Conservation (phyloP, 768 basidiomycete species). For the Phylloporus scabripes region DNA sequence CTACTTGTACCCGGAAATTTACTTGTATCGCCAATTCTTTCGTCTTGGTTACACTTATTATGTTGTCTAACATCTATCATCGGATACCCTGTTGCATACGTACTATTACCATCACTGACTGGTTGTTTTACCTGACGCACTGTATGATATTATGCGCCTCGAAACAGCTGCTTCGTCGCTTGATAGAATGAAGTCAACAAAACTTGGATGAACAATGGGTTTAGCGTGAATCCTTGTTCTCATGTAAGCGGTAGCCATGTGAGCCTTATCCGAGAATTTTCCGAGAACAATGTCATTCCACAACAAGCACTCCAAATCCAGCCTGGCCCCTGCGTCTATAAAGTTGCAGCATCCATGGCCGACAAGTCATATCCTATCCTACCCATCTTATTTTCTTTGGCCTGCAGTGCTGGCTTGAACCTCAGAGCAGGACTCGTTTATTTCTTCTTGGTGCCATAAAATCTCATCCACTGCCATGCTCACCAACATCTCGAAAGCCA, state of each 20-base stretch:
- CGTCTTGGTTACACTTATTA: conserved; percentile 21
- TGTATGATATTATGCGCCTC: conserved; percentile 22
- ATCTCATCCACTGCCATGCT: conserved; percentile 46
- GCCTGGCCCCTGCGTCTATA: conserved; percentile 12
- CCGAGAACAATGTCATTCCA: conserved; percentile 13
- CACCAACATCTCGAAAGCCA: conserved; percentile 60
- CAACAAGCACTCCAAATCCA: conserved; percentile 11
- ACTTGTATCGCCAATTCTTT: conserved; percentile 27
- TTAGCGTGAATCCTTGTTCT: background rate
- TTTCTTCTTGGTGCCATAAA: background rate
- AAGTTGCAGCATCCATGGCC: conserved; percentile 1
- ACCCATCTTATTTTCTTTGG: conserved; percentile 1
- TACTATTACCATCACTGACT: conserved; percentile 29
- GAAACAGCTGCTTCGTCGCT: background rate
- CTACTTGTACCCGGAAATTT: conserved; percentile 19
- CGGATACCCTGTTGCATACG: conserved; percentile 35
- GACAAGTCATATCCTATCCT: background rate
- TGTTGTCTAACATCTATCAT: conserved; percentile 24
- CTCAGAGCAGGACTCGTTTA: conserved; percentile 19
- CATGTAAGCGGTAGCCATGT: background rate
- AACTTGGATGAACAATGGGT: background rate
- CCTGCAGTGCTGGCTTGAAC: conserved; percentile 18
- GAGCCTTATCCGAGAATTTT: conserved; percentile 5
- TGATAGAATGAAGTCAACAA: conserved; percentile 1
- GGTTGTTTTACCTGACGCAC: conserved; percentile 21